These are phyloP conservation scores for Colletotrichum salicis DNA, from an alignment of 2,329 filamentous ascomycete species.

Conservation along the genomic window DNA sequence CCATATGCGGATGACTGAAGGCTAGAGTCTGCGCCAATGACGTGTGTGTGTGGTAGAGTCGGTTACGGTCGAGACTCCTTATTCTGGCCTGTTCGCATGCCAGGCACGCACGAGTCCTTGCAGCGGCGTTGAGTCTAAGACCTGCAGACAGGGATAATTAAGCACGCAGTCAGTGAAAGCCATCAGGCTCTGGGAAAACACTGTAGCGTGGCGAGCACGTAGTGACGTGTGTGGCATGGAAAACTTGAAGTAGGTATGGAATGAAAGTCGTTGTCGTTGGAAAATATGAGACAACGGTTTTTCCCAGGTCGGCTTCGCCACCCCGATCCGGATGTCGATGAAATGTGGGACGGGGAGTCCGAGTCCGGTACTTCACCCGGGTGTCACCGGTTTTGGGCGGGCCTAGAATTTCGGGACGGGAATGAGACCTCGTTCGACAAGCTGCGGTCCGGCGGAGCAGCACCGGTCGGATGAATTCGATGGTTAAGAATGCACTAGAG, in stretches of 20 bases:
- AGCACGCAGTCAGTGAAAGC: background rate
- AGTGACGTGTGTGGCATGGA: slow-evolving; percentile 5
- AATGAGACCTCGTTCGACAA: background rate
- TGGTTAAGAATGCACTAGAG: background rate
- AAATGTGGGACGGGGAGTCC: slow-evolving; percentile 6
- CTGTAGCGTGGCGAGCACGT: background rate
- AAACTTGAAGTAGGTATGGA: background rate
- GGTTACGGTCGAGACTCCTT: background rate
- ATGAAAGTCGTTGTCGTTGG: background rate
- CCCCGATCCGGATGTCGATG: slow-evolving; percentile 1
- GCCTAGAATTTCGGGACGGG: slow-evolving; percentile 23
- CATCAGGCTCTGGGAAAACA: background rate
- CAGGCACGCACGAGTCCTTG: slow-evolving; percentile 12
- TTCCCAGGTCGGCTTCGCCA: background rate
- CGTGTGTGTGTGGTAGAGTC: background rate
- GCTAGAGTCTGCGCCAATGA: background rate
- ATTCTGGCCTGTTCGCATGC: slow-evolving; percentile 2
- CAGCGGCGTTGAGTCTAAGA: slow-evolving; percentile 16
- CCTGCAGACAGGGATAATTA: slow-evolving; percentile 2
- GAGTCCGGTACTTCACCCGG: slow-evolving; percentile 11
- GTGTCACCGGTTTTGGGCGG: slow-evolving; percentile 11
- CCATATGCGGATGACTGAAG: background rate
- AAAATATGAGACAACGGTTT: background rate
- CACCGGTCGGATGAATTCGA: slow-evolving; percentile 12
- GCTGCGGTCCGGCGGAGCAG: slow-evolving; percentile 4